Percentiles rank a stretch among this genome's conserved stretches.
These are phyloP conservation scores for Puccinia sorghi DNA, from an alignment of 1,284 basidiomycete species.

Conservation along the genomic window DNA sequence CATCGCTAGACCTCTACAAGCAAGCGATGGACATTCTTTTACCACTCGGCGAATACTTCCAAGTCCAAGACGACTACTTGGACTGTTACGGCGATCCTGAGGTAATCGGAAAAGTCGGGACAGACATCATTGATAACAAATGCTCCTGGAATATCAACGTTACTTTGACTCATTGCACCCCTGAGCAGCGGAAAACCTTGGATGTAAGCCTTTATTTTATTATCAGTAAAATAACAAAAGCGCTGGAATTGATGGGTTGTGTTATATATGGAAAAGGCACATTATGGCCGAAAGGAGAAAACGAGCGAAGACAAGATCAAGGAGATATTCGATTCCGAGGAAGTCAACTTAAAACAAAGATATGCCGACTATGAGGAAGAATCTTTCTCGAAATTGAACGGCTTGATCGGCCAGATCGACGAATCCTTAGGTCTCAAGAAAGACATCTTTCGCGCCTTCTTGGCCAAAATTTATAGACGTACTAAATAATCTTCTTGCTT, in stretches of 20 bases:
- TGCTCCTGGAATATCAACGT: conserved; percentile 96
- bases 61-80: conserved; percentile 96
- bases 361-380: conserved; percentile 79
- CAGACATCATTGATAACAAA: conserved; percentile 98
- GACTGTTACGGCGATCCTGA: conserved; percentile 89
- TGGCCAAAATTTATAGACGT: conserved; percentile 83
- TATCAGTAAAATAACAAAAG: too few relatives aligned
- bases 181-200: conserved; percentile 65
- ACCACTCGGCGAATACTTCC: conserved; percentile 96
- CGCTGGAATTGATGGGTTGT: too few relatives aligned
- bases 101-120: conserved; percentile 93
- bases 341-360: conserved; percentile 69
- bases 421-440: conserved; percentile 70
- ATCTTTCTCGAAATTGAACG: conserved; percentile 69
- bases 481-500: too few relatives aligned
- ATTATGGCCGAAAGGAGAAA: conserved; percentile 82
- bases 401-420: conserved; percentile 70
- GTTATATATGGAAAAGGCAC: conserved; percentile 62
- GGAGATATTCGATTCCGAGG: conserved; percentile 66
- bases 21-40: conserved; percentile 80
- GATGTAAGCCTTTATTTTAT: conserved; percentile 59
- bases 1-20: conserved; percentile 72
- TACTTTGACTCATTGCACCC: conserved; percentile 70
- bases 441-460: conserved; percentile 79
- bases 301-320: conserved; percentile 72